Base-by-base conservation (phyloP, 106 monocot species). In the Apostasia ramifera region DNA sequence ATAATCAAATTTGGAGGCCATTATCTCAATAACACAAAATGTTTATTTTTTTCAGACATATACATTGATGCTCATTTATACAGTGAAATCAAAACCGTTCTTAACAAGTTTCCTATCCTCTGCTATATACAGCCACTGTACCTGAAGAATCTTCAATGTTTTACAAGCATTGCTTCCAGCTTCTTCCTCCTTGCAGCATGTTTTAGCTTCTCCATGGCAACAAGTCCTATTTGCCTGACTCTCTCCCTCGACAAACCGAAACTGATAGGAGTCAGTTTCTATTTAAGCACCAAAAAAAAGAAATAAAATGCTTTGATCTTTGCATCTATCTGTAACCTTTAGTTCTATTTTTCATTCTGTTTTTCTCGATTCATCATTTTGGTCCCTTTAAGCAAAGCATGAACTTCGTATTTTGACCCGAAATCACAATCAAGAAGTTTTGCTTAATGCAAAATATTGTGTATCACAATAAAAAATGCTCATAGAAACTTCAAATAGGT, bases 171-270 rank as follows among this genome's bases (percentile, higher is more conserved):
- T 49, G 92, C 86, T 12, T 92, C 84, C 77, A 97, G 73, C 40
- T 71, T 75, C 77, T 68, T 97, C 60, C 73, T 89, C 67, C 88
- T 86, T 14, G 95, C 95, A 9, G 84, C 86, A 70, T 85, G 84
- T 76, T 91, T 97, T 47, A 97, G 81, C 69, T 97, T 97, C 86
- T 97, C 95, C 80, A 92, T 77, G 13, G 95, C 95, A 8, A 92
- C 78, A 47, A 97, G 95, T 53, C 95, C 95, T 6, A 97, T 89
- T 81, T 97, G 95, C 69, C 95, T 69, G 15, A 92, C 86, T 56
- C 95, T 55, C 77, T 97, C 95, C 66, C 95, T 89, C 2, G 95
- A 97, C 68, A 97, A 79, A 40, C 95, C 95, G 66, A 86, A 75
- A 79, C 95, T 97, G 86, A 70, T 47, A 12, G 62, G 62, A 4